These are phyloP conservation scores for Chenopodium suecicum DNA, from an alignment of 148 eudicot species.

Conservation along the genomic window DNA sequence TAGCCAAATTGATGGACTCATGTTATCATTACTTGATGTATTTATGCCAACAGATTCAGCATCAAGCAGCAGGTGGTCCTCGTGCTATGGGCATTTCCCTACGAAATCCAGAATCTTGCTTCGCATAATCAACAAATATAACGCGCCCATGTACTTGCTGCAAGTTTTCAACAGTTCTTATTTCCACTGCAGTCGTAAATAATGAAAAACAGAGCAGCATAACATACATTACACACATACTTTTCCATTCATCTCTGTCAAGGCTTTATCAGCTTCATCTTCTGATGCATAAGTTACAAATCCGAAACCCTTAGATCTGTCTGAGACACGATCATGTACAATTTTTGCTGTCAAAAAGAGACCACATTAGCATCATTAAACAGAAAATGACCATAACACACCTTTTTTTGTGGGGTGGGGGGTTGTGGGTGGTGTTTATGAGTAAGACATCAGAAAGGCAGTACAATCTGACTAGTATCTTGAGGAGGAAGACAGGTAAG, in stretches of 20 bases:
- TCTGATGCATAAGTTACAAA: conserved; percentile 78
- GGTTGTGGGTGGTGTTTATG: no score
- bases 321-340: conserved; percentile 64
- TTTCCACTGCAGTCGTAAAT: not conserved
- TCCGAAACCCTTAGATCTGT: conserved; percentile 84
- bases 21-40: not conserved
- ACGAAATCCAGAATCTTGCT: conserved; percentile 33
- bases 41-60: not conserved
- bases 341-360: conserved; percentile 53
- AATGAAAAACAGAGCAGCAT: not conserved
- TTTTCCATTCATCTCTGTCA: conserved; percentile 69
- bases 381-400: not conserved
- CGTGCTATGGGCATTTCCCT: conserved; percentile 61
- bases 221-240: conserved; percentile 31
- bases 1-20: not conserved
- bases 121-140: conserved; percentile 64
- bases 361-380: conserved; percentile 12
- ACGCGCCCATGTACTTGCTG: conserved; percentile 69
- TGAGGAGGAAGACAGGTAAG: no score
- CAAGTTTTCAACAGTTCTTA: conserved; percentile 14
- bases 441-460: no score
- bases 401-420: no score
- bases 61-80: conserved; percentile 64
- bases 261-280: conserved; percentile 76
- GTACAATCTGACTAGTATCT: no score